Percentiles rank a stretch among this genome's conserved stretches.
phyloP scores from a whole-genome alignment of 78 protist species.

The Tieghemostelium lacteum region DNA sequence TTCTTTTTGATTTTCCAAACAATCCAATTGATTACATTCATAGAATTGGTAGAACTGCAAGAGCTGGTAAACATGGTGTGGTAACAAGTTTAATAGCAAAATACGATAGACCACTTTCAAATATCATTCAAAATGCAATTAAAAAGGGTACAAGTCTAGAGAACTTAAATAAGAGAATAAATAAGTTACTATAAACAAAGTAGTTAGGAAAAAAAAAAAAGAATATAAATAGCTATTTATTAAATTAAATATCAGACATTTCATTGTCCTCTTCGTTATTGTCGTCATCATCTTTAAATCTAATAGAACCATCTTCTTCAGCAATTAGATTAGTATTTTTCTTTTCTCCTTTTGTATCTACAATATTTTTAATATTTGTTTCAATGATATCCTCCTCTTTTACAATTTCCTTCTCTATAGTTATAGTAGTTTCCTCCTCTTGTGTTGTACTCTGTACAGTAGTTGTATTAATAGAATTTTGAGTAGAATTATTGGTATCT shows the following conservation, averaged over 20 bases:
- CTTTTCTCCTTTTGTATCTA: neutral
- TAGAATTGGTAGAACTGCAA: constrained; percentile 90
- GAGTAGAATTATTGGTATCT: neutral
- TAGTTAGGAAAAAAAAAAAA: too few relatives aligned
- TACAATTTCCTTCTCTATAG: neutral
- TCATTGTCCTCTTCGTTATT: constrained; percentile 1
- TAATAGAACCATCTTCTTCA: constrained; percentile 66
- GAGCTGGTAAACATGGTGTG: constrained; percentile 82
- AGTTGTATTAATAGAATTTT: neutral
- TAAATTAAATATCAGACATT: too few relatives aligned
- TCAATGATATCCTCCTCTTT: neutral
- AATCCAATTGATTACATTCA: constrained; percentile 88
- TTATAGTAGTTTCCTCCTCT: constrained; percentile 3
- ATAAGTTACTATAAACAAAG: too few relatives aligned
- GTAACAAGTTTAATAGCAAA: constrained; percentile 41
- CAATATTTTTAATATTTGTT: too few relatives aligned
- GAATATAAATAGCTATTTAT: too few relatives aligned
- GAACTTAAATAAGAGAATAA: constrained; percentile 15
- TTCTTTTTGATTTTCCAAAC: constrained; percentile 86
- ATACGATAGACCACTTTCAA: constrained; percentile 54
- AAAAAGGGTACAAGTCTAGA: constrained; percentile 51
- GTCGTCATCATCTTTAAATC: constrained; percentile 26
- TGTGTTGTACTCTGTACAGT: too few relatives aligned
- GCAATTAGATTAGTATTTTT: constrained; percentile 50
- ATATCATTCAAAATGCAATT: constrained; percentile 61